These are phyloP conservation scores for Bryum argenteum DNA, from an alignment of 225 moss, liverwort and hornwort genomes.

Conservation along the genomic window DNA sequence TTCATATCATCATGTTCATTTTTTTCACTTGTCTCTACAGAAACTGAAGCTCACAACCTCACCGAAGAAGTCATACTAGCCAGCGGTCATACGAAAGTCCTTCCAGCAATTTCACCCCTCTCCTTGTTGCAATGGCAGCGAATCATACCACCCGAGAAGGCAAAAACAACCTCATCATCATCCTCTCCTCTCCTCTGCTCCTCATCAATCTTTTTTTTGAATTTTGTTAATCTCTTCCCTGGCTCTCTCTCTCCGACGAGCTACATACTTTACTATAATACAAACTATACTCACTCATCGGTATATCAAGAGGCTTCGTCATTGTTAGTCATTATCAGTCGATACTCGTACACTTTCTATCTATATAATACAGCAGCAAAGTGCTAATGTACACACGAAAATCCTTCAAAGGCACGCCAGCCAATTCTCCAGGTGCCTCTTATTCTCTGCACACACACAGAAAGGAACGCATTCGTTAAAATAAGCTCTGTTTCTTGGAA, in stretches of 20 bases:
- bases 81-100: no score
- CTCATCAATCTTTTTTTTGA: constrained; percentile 3
- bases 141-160: constrained; percentile 61
- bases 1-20: not conserved
- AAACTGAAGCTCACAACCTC: constrained; percentile 29
- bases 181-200: constrained; percentile 33
- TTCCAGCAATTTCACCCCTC: constrained; percentile 32
- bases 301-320: constrained; percentile 8
- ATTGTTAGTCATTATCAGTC: constrained; percentile 33
- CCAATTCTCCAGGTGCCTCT: constrained; percentile 72
- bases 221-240: constrained; percentile 20
- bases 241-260: constrained; percentile 37
- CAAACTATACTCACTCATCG: constrained; percentile 35
- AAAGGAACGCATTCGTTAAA: not conserved
- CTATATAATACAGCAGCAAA: no score
- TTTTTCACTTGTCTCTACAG: constrained; percentile 26
- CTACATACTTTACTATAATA: constrained; percentile 45
- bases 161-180: constrained; percentile 25
- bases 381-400: not conserved
- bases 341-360: constrained; percentile 27
- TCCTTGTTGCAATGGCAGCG: constrained; percentile 70
- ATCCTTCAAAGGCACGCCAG: constrained; percentile 53
- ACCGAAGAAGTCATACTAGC: constrained; percentile 11
- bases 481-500: no score
- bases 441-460: constrained; percentile 43